Evolutionary conservation across 441 rosid genomes (phyloP).

Genomic region (Populus tomentosa): DNA sequence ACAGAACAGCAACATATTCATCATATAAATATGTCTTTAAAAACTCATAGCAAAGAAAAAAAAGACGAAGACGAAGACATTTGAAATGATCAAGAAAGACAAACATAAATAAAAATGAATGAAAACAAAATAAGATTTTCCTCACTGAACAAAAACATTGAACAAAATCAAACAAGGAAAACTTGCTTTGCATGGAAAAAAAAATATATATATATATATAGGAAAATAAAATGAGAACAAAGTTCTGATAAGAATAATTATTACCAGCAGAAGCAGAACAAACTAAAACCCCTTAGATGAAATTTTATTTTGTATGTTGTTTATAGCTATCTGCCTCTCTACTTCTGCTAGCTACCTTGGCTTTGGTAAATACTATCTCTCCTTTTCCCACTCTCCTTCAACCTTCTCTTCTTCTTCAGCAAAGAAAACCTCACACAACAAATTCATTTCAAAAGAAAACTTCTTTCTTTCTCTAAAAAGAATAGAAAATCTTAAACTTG

Average conservation of each 20-base stretch:
- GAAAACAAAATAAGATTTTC: no score
- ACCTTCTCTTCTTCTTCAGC: constrained; percentile 43
- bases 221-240: not conserved
- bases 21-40: not conserved
- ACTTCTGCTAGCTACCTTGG: constrained; percentile 32
- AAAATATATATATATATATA: not conserved
- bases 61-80: no score
- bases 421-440: constrained; percentile 38
- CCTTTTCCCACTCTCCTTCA: constrained; percentile 28
- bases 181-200: not conserved
- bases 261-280: constrained; percentile 55
- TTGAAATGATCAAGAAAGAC: no score
- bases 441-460: constrained; percentile 44
- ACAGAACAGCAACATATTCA: not conserved
- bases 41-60: not conserved
- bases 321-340: constrained; percentile 2
- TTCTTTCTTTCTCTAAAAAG: not conserved
- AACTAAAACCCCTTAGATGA: constrained; percentile 7
- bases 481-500: not conserved
- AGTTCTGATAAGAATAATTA: not conserved
- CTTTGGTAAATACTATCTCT: constrained; percentile 24
- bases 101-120: no score
- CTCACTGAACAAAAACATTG: no score
- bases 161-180: no score
- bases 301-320: not conserved